Base-by-base conservation (phyloP, 2,329 filamentous ascomycete species). In the Penicillium glabrum region DNA sequence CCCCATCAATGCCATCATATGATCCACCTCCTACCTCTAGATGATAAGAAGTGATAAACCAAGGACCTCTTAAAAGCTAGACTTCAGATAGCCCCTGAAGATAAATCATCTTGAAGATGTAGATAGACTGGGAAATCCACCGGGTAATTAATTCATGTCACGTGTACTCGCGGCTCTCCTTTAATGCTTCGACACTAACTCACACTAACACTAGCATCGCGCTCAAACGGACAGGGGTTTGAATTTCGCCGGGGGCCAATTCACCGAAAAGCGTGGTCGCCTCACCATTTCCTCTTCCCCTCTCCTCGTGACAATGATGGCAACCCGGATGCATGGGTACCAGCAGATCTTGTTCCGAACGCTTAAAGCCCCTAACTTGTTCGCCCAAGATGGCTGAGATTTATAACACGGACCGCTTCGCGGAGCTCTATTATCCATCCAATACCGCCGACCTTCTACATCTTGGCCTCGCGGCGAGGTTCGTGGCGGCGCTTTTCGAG, bases 361-460 rank as follows among this genome's bases (percentile, higher is more conserved):
- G 7, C 19, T 37, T 19, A 31, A 53, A 46, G 31, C 50, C 41
- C 49, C 49, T 51, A 43, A 46, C 21, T 21, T 46, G 11, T 29
- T 53, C 43, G 50, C 50, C 50, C 50, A 45, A 33, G 41, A 63
- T 63, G 61, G 61, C 61, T 47, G 61, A 63, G 56, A 61, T 63
- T 44, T 63, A 63, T 53, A 59, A 63, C 49, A 63, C 61, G 43
- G 61, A 63, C 37, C 61, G 61, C 44, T 63, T 63, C 53, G 61
- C 61, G 31, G 59, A 63, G 57, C 59, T 63, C 41, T 63, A 63
- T 51, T 63, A 61, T 41, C 59, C 61, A 43, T 63, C 61, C 26
- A 63, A 63, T 39, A 61, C 59, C 11, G 61, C 61, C 54, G 61
- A 63, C 46, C 55, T 63, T 29, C 51, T 63, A 24, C 61, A 63